A percentile compares a stretch with the other conserved stretches of the same genome.
These are phyloP conservation scores for Penicillium silybi DNA, from an alignment of 495 filamentous ascomycete genomes.

Conservation along the genomic window DNA sequence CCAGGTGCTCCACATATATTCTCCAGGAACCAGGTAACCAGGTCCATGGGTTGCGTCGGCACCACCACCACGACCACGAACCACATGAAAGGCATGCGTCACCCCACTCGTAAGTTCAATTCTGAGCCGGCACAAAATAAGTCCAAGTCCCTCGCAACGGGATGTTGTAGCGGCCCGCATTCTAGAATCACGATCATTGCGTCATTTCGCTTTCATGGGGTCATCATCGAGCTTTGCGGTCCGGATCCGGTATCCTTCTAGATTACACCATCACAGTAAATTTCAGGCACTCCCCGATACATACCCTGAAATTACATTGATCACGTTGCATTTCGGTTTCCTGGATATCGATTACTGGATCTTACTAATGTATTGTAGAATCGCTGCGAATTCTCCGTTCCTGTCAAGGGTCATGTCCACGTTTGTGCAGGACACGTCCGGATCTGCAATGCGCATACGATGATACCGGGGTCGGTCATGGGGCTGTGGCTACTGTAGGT, in stretches of 20 bases:
- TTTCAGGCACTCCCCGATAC: not conserved
- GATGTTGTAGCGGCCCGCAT: not conserved
- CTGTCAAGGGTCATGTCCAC: too few relatives aligned
- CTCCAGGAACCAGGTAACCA: not conserved
- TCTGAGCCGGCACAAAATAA: not conserved
- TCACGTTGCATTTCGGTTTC: not conserved
- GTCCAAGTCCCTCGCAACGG: not conserved
- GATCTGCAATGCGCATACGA: not conserved
- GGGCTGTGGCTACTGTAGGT: not conserved
- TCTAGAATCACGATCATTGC: not conserved
- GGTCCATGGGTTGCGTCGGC: not conserved
- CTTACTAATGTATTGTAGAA: not conserved
- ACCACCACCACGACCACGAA: not conserved
- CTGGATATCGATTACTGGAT: not conserved
- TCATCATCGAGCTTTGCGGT: not conserved
- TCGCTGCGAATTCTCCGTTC: not conserved
- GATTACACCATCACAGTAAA: not conserved
- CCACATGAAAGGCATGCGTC: not conserved
- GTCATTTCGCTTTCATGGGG: not conserved
- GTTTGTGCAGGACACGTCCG: not conserved
- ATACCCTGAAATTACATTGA: not conserved
- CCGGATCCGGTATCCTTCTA: not conserved
- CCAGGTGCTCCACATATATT: not conserved
- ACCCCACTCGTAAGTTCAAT: not conserved
- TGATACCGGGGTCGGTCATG: not conserved